These are phyloP conservation scores for Metschnikowia gelsemii DNA, from an alignment of 805 yeast species.

Conservation along the genomic window DNA sequence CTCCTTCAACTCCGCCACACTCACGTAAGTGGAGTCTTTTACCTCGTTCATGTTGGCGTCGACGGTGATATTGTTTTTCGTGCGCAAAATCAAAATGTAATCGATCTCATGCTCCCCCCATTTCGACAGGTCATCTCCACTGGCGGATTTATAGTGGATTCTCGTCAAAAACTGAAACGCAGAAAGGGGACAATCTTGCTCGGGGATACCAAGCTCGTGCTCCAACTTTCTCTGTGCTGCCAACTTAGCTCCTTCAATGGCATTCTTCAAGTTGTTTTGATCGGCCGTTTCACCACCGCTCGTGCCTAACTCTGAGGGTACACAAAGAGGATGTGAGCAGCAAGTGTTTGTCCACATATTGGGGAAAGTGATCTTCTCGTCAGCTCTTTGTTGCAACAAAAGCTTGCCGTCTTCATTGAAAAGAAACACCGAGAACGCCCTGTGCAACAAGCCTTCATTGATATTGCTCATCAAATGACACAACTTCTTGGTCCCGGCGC, in stretches of 20 bases:
- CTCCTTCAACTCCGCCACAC: conserved; percentile 58
- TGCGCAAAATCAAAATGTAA: conserved; percentile 77
- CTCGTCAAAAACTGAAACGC: conserved; percentile 83
- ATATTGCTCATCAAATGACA: conserved; percentile 89
- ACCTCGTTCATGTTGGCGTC: conserved; percentile 76
- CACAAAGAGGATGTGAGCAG: conserved; percentile 95
- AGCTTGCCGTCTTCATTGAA: conserved; percentile 76
- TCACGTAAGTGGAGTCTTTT: conserved; percentile 73
- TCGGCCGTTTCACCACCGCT: conserved; percentile 11
- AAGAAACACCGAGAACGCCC: conserved; percentile 95
- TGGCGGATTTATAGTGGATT: conserved; percentile 87
- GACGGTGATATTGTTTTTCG: conserved; percentile 51
- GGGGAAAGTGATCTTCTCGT: conserved; percentile 95
- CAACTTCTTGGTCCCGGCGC: conserved; percentile 90
- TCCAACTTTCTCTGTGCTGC: conserved; percentile 92
- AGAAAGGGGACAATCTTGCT: conserved; percentile 57
- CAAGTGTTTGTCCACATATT: conserved; percentile 98
- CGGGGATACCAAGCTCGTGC: conserved; percentile 87
- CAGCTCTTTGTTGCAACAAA: conserved; percentile 91
- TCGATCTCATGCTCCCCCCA: conserved; percentile 99
- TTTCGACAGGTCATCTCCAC: conserved; percentile 55
- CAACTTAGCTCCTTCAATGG: conserved; percentile 72
- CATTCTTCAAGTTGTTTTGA: conserved; percentile 46
- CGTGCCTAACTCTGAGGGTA: conserved; percentile 73
- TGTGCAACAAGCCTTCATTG: conserved; percentile 79